Evolutionary conservation across 495 filamentous ascomycete species (phyloP).

Genomic region (Penicillium nucicola): DNA sequence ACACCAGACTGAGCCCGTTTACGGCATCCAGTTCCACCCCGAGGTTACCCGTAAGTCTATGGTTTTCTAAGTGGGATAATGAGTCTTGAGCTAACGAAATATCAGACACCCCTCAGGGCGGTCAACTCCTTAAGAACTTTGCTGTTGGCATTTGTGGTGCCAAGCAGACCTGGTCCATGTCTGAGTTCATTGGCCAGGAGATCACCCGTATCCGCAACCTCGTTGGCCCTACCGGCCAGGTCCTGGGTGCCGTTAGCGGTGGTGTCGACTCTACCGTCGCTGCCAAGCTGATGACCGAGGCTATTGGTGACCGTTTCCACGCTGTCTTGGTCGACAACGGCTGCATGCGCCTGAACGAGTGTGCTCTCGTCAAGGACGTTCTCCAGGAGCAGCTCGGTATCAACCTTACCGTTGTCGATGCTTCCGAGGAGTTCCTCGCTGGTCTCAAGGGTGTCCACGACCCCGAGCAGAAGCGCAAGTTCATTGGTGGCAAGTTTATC

Average conservation of each 20-base stretch:
- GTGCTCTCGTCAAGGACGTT: constrained; percentile 70
- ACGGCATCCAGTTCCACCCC: constrained; percentile 77
- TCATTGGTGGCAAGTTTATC: constrained; percentile 85
- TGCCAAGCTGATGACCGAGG: constrained; percentile 78
- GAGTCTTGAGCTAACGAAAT: neutral
- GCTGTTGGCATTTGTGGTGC: constrained; percentile 75
- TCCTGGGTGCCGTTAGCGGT: constrained; percentile 77
- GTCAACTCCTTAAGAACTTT: constrained; percentile 71
- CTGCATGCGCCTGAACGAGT: constrained; percentile 84
- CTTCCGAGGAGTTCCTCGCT: constrained; percentile 66
- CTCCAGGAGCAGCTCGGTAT: constrained; percentile 78
- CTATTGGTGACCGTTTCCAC: constrained; percentile 84
- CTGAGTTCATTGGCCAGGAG: constrained; percentile 72
- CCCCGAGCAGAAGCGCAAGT: constrained; percentile 89
- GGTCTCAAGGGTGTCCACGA: constrained; percentile 72
- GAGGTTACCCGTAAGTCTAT: constrained; percentile 67
- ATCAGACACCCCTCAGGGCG: constrained; percentile 48
- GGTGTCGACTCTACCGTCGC: constrained; percentile 91
- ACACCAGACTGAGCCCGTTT: constrained; percentile 62
- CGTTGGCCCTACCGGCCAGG: constrained; percentile 76
- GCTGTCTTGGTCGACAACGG: constrained; percentile 89
- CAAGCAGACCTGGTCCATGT: constrained; percentile 77
- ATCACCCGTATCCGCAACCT: constrained; percentile 70
- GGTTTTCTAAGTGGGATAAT: constrained; percentile 4
- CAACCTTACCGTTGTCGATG: constrained; percentile 86